phyloP scores from a whole-genome alignment of 164 flowering plant genomes.

The Annona squamosa region DNA sequence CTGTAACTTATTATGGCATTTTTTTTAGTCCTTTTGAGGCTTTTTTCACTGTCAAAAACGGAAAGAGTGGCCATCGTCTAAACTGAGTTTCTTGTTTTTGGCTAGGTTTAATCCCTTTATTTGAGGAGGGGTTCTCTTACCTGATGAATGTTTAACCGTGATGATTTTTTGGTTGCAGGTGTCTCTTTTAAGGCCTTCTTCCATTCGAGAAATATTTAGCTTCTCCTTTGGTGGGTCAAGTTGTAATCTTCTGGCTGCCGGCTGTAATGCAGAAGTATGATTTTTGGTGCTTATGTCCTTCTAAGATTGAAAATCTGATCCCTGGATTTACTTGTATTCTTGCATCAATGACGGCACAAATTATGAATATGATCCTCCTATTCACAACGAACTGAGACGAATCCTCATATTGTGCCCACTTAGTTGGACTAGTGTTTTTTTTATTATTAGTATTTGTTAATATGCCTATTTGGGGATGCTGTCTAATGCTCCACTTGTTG shows the following conservation, averaged over 20 bases:
- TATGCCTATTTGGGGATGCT: too few relatives aligned
- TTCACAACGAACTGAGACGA: too few relatives aligned
- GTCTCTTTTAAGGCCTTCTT: conserved; percentile 43
- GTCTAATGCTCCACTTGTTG: too few relatives aligned
- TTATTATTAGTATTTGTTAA: too few relatives aligned
- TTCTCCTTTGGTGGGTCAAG: conserved; percentile 73
- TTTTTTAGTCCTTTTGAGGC: background rate
- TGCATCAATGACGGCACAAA: background rate
- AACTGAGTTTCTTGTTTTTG: background rate
- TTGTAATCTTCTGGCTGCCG: conserved; percentile 79
- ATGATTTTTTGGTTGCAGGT: conserved; percentile 38
- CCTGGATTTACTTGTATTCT: background rate
- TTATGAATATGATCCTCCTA: background rate
- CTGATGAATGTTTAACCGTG: too few relatives aligned
- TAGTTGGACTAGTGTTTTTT: too few relatives aligned
- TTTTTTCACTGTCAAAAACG: background rate
- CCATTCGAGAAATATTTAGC: conserved; percentile 69
- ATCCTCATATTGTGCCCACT: too few relatives aligned
- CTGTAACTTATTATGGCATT: background rate
- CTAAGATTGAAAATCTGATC: background rate
- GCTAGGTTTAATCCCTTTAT: background rate
- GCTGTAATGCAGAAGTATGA: conserved; percentile 72
- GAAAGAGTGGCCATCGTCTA: background rate
- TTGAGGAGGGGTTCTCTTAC: too few relatives aligned
- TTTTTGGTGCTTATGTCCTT: background rate